Percentiles rank a stretch among this genome's conserved stretches.
Evolutionary conservation across 805 yeast species (phyloP).

Genomic region (Monosporozyma solicola): DNA sequence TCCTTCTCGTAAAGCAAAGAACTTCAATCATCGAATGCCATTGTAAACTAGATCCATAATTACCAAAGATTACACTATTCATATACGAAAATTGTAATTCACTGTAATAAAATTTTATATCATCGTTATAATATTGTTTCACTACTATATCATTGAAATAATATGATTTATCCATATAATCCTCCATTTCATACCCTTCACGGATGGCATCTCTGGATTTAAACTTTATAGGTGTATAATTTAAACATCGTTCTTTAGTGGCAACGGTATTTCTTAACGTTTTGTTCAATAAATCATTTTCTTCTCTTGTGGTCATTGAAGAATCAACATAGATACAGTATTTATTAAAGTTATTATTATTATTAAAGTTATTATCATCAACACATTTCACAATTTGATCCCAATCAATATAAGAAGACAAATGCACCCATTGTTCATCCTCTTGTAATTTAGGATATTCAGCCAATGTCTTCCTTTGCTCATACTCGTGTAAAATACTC

Average conservation of each 20-base stretch:
- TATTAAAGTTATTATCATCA: not conserved
- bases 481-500: conserved; percentile 3
- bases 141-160: conserved; percentile 35
- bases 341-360: too few species aligned
- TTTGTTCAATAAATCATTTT: conserved; percentile 4
- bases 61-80: conserved; percentile 45
- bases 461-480: conserved; percentile 11
- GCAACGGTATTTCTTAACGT: not conserved
- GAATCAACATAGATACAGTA: conserved; percentile 20
- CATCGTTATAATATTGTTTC: conserved; percentile 14
- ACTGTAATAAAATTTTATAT: conserved; percentile 32
- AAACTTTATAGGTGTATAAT: conserved; percentile 21
- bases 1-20: conserved; percentile 12
- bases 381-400: conserved; percentile 2
- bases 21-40: conserved; percentile 49
- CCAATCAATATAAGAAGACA: conserved; percentile 12
- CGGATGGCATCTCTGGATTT: conserved; percentile 26
- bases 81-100: conserved; percentile 49
- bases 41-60: conserved; percentile 53
- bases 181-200: conserved; percentile 36
- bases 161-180: conserved; percentile 55
- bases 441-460: conserved; percentile 19
- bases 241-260: not conserved
- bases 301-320: conserved; percentile 24
- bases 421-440: conserved; percentile 12